These are phyloP conservation scores for Didymella arachidicola DNA, from an alignment of 2,329 filamentous ascomycete species.

Conservation along the genomic window DNA sequence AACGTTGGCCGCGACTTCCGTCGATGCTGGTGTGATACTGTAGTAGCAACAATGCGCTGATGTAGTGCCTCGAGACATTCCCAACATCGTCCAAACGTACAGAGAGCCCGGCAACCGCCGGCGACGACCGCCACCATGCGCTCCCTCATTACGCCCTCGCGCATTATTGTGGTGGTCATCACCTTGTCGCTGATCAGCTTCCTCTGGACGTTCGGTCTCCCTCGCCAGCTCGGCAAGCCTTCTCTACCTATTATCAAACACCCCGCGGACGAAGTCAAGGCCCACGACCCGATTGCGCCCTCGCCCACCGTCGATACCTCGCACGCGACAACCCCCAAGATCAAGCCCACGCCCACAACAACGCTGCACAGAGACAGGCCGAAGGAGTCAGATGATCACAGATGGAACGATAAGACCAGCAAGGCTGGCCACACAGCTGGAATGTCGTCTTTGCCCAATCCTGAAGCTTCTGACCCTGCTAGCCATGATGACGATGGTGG, in stretches of 20 bases:
- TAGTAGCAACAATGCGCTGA: conserved; percentile 4
- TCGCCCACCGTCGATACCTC: conserved; percentile 25
- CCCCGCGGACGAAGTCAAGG: conserved; percentile 30
- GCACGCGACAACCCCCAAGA: conserved; percentile 11
- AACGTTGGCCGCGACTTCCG: conserved; percentile 5
- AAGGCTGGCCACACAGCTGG: neutral
- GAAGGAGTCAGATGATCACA: conserved; percentile 21
- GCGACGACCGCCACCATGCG: conserved; percentile 33
- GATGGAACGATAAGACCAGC: conserved; percentile 26
- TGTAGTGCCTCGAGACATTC: conserved; percentile 1
- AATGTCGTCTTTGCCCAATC: conserved; percentile 9
- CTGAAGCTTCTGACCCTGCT: conserved; percentile 19
- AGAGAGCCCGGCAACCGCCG: conserved; percentile 2
- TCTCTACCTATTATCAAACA: conserved; percentile 36
- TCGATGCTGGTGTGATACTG: neutral
- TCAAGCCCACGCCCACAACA: conserved; percentile 7
- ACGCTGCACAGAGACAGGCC: conserved; percentile 13
- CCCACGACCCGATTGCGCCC: conserved; percentile 33
- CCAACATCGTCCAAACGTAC: neutral
- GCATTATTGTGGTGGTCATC: conserved; percentile 38
- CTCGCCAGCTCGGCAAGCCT: conserved; percentile 29
- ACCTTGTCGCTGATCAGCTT: conserved; percentile 42
- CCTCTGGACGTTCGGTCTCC: conserved; percentile 43
- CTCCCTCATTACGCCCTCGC: conserved; percentile 42
- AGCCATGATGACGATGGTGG: conserved; percentile 33